Conservation (phyloP, 306 rosid species). For the Benincasa hispida region DNA sequence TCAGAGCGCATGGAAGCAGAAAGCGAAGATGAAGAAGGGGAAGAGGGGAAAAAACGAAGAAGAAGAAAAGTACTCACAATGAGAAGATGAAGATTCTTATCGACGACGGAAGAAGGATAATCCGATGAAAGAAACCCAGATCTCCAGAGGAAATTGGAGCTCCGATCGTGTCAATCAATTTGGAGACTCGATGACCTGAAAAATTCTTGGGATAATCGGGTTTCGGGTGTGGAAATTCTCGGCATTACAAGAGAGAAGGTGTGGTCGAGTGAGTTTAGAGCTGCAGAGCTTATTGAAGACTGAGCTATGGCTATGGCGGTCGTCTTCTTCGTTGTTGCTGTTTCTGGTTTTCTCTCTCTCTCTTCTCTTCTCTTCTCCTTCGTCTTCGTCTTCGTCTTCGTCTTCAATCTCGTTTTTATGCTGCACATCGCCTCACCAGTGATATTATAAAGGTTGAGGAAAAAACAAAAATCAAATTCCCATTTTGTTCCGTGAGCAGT, state of each 20-base stretch:
- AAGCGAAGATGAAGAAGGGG: not conserved
- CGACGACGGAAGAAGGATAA: not conserved
- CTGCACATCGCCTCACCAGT: not conserved
- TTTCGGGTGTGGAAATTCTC: not conserved
- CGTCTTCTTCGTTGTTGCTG: not conserved
- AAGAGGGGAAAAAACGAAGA: constrained; percentile 3
- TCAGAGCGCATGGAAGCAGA: not conserved
- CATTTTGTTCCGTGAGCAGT: not conserved
- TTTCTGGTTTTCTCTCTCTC: not conserved
- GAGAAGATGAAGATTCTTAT: not conserved
- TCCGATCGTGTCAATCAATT: not conserved
- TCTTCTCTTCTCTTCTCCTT: not conserved
- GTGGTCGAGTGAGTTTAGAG: not conserved
- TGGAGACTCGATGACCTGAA: not conserved
- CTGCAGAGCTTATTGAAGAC: not conserved
- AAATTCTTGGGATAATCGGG: not conserved
- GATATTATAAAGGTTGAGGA: not conserved
- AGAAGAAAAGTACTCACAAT: constrained; percentile 21
- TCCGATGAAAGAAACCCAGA: constrained; percentile 15
- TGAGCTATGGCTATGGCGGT: not conserved
- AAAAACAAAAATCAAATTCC: not conserved
- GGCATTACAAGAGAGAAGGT: not conserved
- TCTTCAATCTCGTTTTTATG: not conserved
- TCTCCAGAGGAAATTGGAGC: constrained; percentile 14
- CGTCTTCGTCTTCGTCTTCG: not conserved